Evolutionary conservation across 169 alveolate genomes (phyloP).

Genomic region (Plasmodium inui): DNA sequence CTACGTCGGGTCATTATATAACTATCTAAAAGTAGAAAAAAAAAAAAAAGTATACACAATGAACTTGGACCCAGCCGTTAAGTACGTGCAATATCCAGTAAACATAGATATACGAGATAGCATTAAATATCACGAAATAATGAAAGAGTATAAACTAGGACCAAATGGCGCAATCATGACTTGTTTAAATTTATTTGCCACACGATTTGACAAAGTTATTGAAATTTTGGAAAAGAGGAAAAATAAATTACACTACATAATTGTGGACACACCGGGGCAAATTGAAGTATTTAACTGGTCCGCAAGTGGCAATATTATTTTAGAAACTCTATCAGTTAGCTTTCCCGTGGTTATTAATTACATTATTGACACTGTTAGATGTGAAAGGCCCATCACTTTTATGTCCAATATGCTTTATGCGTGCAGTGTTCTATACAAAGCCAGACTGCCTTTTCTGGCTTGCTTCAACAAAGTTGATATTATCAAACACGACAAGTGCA

Average conservation of each 20-base stretch:
- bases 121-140: constrained; percentile 95
- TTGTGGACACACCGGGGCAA: constrained; percentile 99
- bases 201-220: constrained; percentile 95
- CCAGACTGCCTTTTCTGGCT: constrained; percentile 94
- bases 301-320: constrained; percentile 97
- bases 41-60: constrained; percentile 93
- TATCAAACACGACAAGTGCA: constrained; percentile 76
- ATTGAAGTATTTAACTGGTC: constrained; percentile 99
- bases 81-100: constrained; percentile 75
- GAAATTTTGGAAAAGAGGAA: constrained; percentile 89
- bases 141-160: constrained; percentile 96
- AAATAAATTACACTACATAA: constrained; percentile 91
- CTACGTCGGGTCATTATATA: constrained; percentile 90
- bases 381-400: constrained; percentile 96
- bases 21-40: constrained; percentile 80
- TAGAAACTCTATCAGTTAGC: constrained; percentile 93
- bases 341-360: constrained; percentile 95
- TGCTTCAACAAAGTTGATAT: constrained; percentile 96
- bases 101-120: constrained; percentile 95
- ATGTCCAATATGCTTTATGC: constrained; percentile 99
- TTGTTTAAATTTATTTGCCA: constrained; percentile 95
- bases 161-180: constrained; percentile 99
- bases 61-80: constrained; percentile 99
- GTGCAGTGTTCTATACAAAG: constrained; percentile 95
- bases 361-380: constrained; percentile 95